Evolutionary conservation across 2,329 filamentous ascomycete genomes (phyloP).

Genomic region (Beauveria caledonica): DNA sequence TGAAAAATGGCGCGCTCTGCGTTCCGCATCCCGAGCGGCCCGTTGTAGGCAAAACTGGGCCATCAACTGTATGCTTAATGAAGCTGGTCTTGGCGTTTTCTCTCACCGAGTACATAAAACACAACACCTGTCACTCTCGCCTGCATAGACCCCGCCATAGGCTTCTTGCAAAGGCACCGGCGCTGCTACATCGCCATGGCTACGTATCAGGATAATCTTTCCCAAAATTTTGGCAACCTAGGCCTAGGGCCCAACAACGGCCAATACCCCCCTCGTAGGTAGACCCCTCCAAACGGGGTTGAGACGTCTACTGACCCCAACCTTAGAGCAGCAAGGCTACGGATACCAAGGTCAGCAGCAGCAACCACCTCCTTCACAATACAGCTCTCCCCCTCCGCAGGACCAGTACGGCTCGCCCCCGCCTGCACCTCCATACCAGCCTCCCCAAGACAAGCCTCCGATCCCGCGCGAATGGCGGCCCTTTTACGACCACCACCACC

Average conservation of each 20-base stretch:
- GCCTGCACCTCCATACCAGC: conserved; percentile 22
- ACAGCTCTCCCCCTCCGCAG: conserved; percentile 2
- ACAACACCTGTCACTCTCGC: neutral
- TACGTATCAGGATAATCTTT: conserved; percentile 8
- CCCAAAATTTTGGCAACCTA: conserved; percentile 10
- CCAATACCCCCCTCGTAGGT: conserved; percentile 6
- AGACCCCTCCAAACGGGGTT: neutral
- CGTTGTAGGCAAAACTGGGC: neutral
- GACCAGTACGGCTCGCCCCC: conserved; percentile 6
- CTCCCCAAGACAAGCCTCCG: conserved; percentile 35
- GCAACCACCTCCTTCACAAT: neutral
- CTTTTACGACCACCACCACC: conserved; percentile 52
- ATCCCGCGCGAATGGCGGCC: conserved; percentile 54
- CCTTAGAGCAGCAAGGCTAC: conserved; percentile 6
- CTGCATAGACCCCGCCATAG: neutral
- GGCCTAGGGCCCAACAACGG: conserved; percentile 9
- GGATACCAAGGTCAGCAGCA: conserved; percentile 2
- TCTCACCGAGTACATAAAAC: neutral
- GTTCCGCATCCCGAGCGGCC: conserved; percentile 5
- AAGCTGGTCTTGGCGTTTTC: neutral
- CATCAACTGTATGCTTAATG: neutral
- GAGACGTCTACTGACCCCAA: neutral
- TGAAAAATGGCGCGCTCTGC: neutral
- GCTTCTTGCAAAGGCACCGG: neutral
- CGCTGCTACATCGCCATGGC: neutral